A percentile compares a stretch with the other conserved stretches of the same genome.
Evolutionary conservation across 345 rosid species (phyloP).

Genomic region (Melaleuca quinquenervia): DNA sequence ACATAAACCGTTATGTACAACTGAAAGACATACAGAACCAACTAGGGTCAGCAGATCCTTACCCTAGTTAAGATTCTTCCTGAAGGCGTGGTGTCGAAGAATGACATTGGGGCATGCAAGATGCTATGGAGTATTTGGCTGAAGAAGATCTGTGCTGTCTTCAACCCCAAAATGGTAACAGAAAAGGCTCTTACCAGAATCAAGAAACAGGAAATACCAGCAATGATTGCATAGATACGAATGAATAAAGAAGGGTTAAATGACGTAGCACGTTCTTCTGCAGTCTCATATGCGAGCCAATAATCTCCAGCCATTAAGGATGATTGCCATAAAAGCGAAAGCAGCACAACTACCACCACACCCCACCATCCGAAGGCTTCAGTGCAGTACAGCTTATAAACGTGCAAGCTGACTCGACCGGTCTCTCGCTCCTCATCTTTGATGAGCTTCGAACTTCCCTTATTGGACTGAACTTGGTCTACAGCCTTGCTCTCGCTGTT

Average conservation of each 20-base stretch:
- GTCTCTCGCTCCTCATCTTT: conserved; percentile 85
- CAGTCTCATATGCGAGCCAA: conserved; percentile 89
- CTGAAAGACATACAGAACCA: neutral
- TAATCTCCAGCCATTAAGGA: conserved; percentile 83
- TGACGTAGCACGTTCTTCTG: conserved; percentile 29
- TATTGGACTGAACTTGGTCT: conserved; percentile 24
- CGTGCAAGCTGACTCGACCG: conserved; percentile 59
- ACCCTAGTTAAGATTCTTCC: conserved; percentile 95
- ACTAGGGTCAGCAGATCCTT: conserved; percentile 4
- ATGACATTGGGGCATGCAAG: conserved; percentile 96
- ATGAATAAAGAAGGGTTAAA: conserved; percentile 57
- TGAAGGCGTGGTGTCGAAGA: conserved; percentile 94
- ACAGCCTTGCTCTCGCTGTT: conserved; percentile 38
- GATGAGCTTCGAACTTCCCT: conserved; percentile 63
- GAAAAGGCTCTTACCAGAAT: conserved; percentile 37
- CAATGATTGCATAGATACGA: conserved; percentile 45
- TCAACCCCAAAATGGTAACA: conserved; percentile 58
- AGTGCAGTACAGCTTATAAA: conserved; percentile 68
- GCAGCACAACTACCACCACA: conserved; percentile 26
- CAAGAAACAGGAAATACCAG: conserved; percentile 43
- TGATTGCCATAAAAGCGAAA: conserved; percentile 71
- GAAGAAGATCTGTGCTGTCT: conserved; percentile 74
- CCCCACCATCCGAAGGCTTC: conserved; percentile 98
- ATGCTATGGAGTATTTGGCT: conserved; percentile 64
- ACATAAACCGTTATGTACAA: neutral